Conservation (phyloP, 2,329 filamentous ascomycete species). For the Paramyrothecium roridum region DNA sequence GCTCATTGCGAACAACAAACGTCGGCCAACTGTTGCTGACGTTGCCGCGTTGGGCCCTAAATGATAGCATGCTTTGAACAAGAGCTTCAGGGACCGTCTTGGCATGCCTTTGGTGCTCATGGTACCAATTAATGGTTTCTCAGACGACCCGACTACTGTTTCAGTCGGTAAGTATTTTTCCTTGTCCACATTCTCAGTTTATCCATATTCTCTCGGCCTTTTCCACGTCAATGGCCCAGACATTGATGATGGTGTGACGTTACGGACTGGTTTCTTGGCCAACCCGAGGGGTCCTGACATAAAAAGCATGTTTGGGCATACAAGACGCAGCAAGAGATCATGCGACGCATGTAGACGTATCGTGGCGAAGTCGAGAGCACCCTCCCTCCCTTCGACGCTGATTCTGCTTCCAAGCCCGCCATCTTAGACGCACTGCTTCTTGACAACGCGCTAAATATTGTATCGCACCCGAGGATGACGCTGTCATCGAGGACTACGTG, state of each 20-base stretch:
- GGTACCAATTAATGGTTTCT: slow-evolving; percentile 29
- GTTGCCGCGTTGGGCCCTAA: slow-evolving; percentile 44
- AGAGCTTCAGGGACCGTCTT: slow-evolving; percentile 35
- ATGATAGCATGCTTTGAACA: slow-evolving; percentile 47
- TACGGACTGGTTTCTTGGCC: slow-evolving; percentile 53
- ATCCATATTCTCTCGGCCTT: slow-evolving; percentile 28
- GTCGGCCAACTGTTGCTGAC: slow-evolving; percentile 47
- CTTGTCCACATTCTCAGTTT: background rate
- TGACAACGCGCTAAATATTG: slow-evolving; percentile 31
- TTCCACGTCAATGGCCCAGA: slow-evolving; percentile 44
- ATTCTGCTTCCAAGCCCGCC: slow-evolving; percentile 29
- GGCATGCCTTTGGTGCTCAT: slow-evolving; percentile 42
- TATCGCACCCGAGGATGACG: slow-evolving; percentile 42
- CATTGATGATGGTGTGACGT: slow-evolving; percentile 28
- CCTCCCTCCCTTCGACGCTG: slow-evolving; percentile 38
- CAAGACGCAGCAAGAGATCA: slow-evolving; percentile 58
- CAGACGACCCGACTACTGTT: slow-evolving; percentile 32
- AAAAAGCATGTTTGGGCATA: slow-evolving; percentile 59
- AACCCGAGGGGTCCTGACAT: slow-evolving; percentile 49
- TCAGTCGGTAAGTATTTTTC: slow-evolving; percentile 31
- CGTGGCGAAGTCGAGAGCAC: slow-evolving; percentile 34
- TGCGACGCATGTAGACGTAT: slow-evolving; percentile 50
- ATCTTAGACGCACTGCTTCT: slow-evolving; percentile 14
- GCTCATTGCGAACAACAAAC: slow-evolving; percentile 41
- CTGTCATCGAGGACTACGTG: slow-evolving; percentile 38